Percentiles rank a stretch among this genome's conserved stretches.
These are phyloP conservation scores for Psidium guajava DNA, from an alignment of 345 rosid species.

Conservation along the genomic window DNA sequence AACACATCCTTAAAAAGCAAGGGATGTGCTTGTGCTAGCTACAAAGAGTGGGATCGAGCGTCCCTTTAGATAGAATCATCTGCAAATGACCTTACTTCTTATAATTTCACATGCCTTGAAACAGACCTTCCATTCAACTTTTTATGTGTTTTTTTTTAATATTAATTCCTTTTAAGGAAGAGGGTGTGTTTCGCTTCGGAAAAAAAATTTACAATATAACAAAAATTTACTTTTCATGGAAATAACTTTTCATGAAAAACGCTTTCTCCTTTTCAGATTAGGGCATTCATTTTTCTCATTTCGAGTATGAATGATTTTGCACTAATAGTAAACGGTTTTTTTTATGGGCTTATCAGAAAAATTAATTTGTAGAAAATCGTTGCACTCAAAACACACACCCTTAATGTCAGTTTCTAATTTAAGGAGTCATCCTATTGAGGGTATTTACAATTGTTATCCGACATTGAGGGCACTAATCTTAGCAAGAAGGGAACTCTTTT, in stretches of 20 bases:
- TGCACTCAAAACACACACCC: background rate
- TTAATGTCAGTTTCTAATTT: background rate
- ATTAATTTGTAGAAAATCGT: background rate
- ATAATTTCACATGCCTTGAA: background rate
- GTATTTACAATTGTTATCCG: background rate
- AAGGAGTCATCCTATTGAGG: background rate
- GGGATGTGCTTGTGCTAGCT: background rate
- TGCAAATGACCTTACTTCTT: background rate
- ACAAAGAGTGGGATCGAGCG: background rate
- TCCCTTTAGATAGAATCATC: background rate
- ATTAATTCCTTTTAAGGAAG: background rate
- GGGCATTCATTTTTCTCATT: background rate
- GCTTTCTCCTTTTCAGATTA: background rate
- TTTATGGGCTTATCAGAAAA: fast-evolving
- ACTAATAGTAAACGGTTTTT: background rate
- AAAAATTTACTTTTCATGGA: background rate
- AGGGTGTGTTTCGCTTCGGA: background rate
- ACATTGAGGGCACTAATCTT: fast-evolving
- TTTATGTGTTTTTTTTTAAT: background rate
- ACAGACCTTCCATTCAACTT: background rate
- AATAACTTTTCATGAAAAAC: background rate
- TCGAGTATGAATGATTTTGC: background rate
- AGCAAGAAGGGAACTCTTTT: background rate
- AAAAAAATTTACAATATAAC: background rate
- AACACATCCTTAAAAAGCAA: background rate